phyloP scores from a whole-genome alignment of 306 rosid species.

The Crataegus laevigata region DNA sequence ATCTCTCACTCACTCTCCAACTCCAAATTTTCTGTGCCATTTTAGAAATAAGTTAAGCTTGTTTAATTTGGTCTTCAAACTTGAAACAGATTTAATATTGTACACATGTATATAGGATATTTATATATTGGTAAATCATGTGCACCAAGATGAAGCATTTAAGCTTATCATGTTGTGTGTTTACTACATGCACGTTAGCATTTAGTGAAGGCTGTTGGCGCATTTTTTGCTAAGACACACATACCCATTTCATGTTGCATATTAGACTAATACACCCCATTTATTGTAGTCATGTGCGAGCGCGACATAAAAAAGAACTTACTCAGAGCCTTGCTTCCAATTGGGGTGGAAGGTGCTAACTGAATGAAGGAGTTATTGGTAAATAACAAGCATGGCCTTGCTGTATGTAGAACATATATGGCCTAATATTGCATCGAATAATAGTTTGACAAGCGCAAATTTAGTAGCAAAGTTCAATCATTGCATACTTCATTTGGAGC shows the following conservation, averaged over 20 bases:
- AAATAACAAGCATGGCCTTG: not conserved
- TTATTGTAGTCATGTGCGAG: conserved; percentile 40
- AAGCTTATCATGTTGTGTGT: conserved; percentile 42
- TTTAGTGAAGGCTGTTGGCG: conserved; percentile 52
- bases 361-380: not conserved
- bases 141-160: conserved; percentile 42
- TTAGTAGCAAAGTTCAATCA: not conserved
- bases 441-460: not conserved
- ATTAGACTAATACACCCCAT: conserved; percentile 23
- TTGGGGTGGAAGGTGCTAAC: not conserved
- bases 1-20: conserved; percentile 7
- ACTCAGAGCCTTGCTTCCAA: not conserved
- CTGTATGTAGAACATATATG: too few species aligned
- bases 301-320: conserved; percentile 1
- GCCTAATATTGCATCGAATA: too few species aligned
- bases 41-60: conserved; percentile 4
- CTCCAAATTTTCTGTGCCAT: conserved; percentile 41
- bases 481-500: not conserved
- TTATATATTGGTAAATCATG: conserved; percentile 24
- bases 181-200: conserved; percentile 50
- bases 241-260: conserved; percentile 26
- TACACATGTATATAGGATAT: not conserved
- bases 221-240: conserved; percentile 42
- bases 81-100: conserved; percentile 3
- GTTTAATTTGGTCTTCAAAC: conserved; percentile 11